Base-by-base conservation (phyloP, 139 green algal genomes). In the Micractinium conductrix region DNA sequence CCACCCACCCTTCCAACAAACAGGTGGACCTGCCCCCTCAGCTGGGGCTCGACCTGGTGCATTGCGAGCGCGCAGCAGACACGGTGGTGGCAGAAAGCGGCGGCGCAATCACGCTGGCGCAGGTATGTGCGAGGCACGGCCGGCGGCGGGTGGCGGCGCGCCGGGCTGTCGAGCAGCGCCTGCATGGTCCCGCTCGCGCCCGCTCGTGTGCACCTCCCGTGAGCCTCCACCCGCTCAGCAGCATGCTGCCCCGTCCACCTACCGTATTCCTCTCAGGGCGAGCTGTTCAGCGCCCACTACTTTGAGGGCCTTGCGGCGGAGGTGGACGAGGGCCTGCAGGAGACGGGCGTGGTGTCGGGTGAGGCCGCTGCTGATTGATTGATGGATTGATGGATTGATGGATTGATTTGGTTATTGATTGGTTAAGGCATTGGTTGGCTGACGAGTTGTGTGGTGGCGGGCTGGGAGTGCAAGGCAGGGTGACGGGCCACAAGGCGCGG, bases 231-330 rank as follows among this genome's bases (percentile, higher is more conserved):
- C 55, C 8, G 16, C 21, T 28, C 55, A 33, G 55, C 30, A 24
- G 62, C 63, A 14, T 35, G 63, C 30, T 2, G 38, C 8, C 63
- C 22, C 0, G 30, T 65, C 55, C 55, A 65, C 55, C 4, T 43
- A 2, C n/a, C 63, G n/a, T n/a, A n/a, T n/a, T n/a, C n/a, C 5
- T 22, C 38, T 10, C 70, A 78, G 45, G 96, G 96, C 8, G 96
- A 99, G 87, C 89, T 99, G 16, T 92, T 99, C 43, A 96, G 93
- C 1, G 42, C 42, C 1, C 40, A 75, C 38, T 98, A 98, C 88
- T 98, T 98, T 89, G 91, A 97, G 48, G 55, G 78, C 30, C 79
- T 99, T 24, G 93, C 93, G 8, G 85, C 89, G 2, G 96, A 99
- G 85, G 87, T 98, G 28, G 90, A 96, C n/a, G 93, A 97, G 38